phyloP scores from a whole-genome alignment of 805 yeast species.

The Candida oleophila region DNA sequence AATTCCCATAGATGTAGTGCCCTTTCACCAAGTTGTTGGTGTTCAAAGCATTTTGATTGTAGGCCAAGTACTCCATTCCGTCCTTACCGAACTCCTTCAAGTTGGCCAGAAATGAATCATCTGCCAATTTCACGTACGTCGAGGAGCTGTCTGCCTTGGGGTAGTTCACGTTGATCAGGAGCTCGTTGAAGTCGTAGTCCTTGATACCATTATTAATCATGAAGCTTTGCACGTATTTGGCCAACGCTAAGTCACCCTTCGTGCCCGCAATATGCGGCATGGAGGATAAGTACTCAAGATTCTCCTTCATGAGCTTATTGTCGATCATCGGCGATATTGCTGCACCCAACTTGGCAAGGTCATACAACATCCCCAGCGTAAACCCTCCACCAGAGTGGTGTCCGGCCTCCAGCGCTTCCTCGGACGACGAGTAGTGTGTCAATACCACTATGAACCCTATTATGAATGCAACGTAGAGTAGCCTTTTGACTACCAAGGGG shows the following conservation, averaged over 20 bases:
- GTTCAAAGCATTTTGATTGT: slow-evolving; percentile 62
- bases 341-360: slow-evolving; percentile 50
- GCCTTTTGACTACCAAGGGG: slow-evolving; percentile 77
- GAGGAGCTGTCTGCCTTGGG: slow-evolving; percentile 43
- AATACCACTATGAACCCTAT: slow-evolving; percentile 58
- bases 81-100: slow-evolving; percentile 32
- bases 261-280: slow-evolving; percentile 91
- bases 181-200: slow-evolving; percentile 47
- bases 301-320: slow-evolving; percentile 56
- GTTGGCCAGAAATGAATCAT: slow-evolving; percentile 38
- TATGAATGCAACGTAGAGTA: slow-evolving; percentile 67
- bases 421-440: slow-evolving; percentile 51
- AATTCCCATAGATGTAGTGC: slow-evolving; percentile 60
- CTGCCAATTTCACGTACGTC: slow-evolving; percentile 28
- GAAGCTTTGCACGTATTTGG: slow-evolving; percentile 60
- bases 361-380: slow-evolving; percentile 59
- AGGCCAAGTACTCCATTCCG: slow-evolving; percentile 46
- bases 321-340: slow-evolving; percentile 53
- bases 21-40: slow-evolving; percentile 56
- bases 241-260: slow-evolving; percentile 74
- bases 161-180: slow-evolving; percentile 62
- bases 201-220: slow-evolving; percentile 58
- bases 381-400: slow-evolving; percentile 38
- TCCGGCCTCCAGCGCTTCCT: slow-evolving; percentile 27
- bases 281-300: slow-evolving; percentile 68